Evolutionary conservation across 2,329 filamentous ascomycete species (phyloP), one percentile per base, ranked within the genome.

Genomic region (Botryotinia calthae): DNA sequence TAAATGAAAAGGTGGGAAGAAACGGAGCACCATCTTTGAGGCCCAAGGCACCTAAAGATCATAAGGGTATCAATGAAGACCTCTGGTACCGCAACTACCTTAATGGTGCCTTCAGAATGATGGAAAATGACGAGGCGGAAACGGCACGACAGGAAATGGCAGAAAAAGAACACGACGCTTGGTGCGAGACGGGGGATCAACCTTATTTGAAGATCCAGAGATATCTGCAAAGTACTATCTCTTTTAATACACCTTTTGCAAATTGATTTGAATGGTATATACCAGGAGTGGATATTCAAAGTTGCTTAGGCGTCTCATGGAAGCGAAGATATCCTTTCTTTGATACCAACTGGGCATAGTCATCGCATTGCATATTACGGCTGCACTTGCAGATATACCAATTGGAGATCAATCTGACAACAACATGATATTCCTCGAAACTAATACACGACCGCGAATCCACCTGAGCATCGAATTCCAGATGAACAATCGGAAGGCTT

Each of bases 11-110:
- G 14, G 1, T 40, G 22, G 31, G 51, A 9, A 68, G 48, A 25
- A 61, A 40, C 2, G 48, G 34, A 16, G 18, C n/a, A 9, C 9
- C 31, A 42, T 28, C 37, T 9, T 42, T 28, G 25, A 40, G n/a
- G 22, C 34, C 63, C 12, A 48, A 48, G 42, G 22, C 42, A 22
- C 28, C 25, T 20, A 67, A 42, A 25, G 3, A 42, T 16, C 70
- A 68, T n/a, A 46, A 58, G 70, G 70, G 70, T 16, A 68, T 72
- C 16, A 31, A 68, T 31, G 63, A 48, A 31, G 22, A 28, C n/a
- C 20, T 68, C 25, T 72, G 70, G 70, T 9, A 12, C 10, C 25
- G 28, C 18, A 25, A 44, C 37, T 20, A 31, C 46, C 25, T n/a
- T 14, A 40, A 34, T 22, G 20, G 8, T 37, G 25, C 34, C 34